Evolutionary conservation across 164 flowering plant species (phyloP), one percentile per base, ranked within the genome.

Genomic region (Tetrastigma voinierianum): DNA sequence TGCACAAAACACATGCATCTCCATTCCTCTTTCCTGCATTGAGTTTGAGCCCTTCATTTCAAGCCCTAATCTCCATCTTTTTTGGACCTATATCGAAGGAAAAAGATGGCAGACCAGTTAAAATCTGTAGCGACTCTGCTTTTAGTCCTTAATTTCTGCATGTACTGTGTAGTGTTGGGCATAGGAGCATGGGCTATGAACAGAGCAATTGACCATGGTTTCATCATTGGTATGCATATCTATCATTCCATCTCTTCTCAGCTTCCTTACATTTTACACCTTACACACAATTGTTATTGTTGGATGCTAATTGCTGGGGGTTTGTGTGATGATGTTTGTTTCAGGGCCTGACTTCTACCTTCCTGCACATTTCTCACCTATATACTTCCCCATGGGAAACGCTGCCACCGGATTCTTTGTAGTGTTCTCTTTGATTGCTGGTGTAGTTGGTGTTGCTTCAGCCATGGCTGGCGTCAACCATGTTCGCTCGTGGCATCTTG

Each of bases 341-440:
- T 70, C 91, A 91, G 97, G 88, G 20, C 80, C 91, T 18, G 87
- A 70, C 1, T 74, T 87, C 32, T 58, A 69, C 1, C 89, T 94
- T 10, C 97, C 98, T 17, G 93, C 95, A 9, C 87, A 86, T 67
- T 91, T 94, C 70, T 86, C 96, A 2, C 97, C 96, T 13, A 84
- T 91, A 47, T 82, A 79, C 80, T 94, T 89, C 66, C 92, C 98
- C 1, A 89, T 91, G 89, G 97, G 94, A 49, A 91, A 93, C 49
- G 89, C 90, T 0, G 96, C 96, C 44, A 93, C 96, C 2, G 97
- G 98, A 15, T 93, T 93, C 81, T 93, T 91, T 51, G 91, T 91
- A 45, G 61, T 74, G 8, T 90, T 88, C 52, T 78, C 96, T 19
- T 45, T 93, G 72, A 77, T 93, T 4, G 96, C 97, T 2, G 87